Conservation (phyloP, 257 asterid genomes). For the Fraxinus americana region DNA sequence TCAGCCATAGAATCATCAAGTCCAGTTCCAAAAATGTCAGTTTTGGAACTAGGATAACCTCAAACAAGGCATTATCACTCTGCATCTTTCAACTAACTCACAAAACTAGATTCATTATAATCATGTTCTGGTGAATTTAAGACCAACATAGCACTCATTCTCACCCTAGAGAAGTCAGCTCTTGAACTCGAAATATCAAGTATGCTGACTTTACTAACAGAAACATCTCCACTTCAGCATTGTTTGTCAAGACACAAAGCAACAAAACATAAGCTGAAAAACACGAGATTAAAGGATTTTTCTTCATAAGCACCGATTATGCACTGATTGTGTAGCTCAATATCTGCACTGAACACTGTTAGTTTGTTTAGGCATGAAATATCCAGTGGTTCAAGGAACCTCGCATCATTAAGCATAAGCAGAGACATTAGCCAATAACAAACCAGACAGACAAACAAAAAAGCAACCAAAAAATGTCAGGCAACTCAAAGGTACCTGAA, state of each 20-base stretch:
- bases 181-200: not conserved
- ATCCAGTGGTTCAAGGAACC: not conserved
- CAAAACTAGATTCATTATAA: no score
- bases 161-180: not conserved
- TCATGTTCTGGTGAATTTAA: not conserved
- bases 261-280: not conserved
- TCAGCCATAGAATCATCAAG: no score
- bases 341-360: not conserved
- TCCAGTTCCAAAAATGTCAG: no score
- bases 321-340: not conserved
- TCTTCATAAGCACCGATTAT: not conserved
- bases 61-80: no score
- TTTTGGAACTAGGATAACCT: no score
- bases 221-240: not conserved
- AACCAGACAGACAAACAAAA: not conserved
- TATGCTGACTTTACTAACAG: not conserved
- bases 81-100: no score
- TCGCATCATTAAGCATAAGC: not conserved
- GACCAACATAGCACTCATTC: no score
- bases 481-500: constrained; percentile 45
- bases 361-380: no score
- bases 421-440: not conserved
- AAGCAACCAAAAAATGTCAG: not conserved
- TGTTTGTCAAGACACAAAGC: not conserved
- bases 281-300: not conserved